phyloP scores from a whole-genome alignment of 345 rosid genomes.

The Bruguiera parviflora region DNA sequence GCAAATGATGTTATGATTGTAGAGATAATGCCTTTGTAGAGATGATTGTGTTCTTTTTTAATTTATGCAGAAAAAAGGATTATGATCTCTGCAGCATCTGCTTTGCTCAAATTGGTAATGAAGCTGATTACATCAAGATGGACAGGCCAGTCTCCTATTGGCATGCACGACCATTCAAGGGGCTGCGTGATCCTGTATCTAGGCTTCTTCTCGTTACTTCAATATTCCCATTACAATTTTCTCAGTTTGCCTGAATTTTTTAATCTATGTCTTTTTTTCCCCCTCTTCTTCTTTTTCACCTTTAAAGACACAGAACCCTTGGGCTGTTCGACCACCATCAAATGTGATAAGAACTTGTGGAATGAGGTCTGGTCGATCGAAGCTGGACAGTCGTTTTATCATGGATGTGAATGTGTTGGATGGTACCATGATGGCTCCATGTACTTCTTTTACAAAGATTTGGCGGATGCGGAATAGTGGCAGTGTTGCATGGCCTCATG shows the following conservation, averaged over 20 bases:
- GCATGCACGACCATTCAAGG: slow-evolving; percentile 30
- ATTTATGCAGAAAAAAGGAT: slow-evolving; percentile 57
- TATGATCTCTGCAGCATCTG: slow-evolving; percentile 93
- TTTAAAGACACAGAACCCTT: slow-evolving; percentile 23
- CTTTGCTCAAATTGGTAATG: slow-evolving; percentile 65
- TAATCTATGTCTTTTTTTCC: background rate
- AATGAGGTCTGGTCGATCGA: slow-evolving; percentile 38
- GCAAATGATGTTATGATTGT: background rate
- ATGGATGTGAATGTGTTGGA: slow-evolving; percentile 80
- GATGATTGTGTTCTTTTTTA: background rate
- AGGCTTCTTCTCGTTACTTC: background rate
- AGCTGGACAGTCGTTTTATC: slow-evolving; percentile 73
- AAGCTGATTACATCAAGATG: slow-evolving; percentile 59
- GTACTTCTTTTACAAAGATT: slow-evolving; percentile 71
- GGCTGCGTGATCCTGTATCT: slow-evolving; percentile 38
- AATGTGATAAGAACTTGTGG: slow-evolving; percentile 23
- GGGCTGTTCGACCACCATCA: slow-evolving; percentile 28
- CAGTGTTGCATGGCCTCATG: slow-evolving; percentile 55
- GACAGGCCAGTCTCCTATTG: slow-evolving; percentile 52
- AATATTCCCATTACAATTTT: background rate
- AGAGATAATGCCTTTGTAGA: background rate
- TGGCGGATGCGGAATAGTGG: slow-evolving; percentile 94
- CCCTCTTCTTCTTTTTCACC: background rate
- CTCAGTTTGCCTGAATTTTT: background rate
- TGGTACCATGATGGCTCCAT: slow-evolving; percentile 79